A percentile compares a stretch with the other conserved stretches of the same genome.
Conservation (phyloP, 148 eudicot genomes). For the Amaranthus palmeri region DNA sequence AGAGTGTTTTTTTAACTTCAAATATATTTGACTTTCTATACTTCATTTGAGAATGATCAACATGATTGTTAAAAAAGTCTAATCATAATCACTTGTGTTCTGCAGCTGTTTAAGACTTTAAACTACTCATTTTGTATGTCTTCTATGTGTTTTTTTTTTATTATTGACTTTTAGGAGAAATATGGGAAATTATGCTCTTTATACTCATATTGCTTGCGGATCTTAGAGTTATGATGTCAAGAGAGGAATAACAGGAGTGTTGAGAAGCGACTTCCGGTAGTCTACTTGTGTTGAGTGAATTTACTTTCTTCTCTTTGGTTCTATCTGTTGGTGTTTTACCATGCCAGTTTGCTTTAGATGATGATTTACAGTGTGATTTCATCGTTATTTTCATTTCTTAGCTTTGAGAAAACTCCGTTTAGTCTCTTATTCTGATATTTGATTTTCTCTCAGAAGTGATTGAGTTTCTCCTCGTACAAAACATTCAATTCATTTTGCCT, state of each 20-base stretch:
- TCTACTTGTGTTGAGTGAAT: background rate
- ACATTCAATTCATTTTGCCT: background rate
- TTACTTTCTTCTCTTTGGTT: background rate
- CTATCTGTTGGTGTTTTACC: background rate
- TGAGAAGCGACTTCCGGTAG: background rate
- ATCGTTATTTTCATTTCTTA: background rate
- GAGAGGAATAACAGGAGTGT: background rate
- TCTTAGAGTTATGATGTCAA: background rate
- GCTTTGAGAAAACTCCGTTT: background rate
- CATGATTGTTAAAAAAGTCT: background rate
- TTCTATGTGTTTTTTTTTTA: background rate
- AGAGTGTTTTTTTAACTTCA: background rate
- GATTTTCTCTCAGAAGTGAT: background rate
- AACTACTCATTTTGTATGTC: background rate
- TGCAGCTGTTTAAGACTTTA: too few relatives aligned
- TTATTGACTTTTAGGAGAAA: background rate
- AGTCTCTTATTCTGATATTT: background rate
- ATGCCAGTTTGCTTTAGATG: background rate
- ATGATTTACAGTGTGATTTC: background rate
- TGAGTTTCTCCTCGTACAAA: background rate
- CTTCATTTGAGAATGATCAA: background rate
- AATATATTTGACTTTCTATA: background rate
- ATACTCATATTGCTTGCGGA: background rate
- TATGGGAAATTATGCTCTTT: background rate
- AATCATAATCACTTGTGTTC: background rate